Base-by-base conservation (phyloP, 306 rosid species). In the Lagenaria siceraria region DNA sequence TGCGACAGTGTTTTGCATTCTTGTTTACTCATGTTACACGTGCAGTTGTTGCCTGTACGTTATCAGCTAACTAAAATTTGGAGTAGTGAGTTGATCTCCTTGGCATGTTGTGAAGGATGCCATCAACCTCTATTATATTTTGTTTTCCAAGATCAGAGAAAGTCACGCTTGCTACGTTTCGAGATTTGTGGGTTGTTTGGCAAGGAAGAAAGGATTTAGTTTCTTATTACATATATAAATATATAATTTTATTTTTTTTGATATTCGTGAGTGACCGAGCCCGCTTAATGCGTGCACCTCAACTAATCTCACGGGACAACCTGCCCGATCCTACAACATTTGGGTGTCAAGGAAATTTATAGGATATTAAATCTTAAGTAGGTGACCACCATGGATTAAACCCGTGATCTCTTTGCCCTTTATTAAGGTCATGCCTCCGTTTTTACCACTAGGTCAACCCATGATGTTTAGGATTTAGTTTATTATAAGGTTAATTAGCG, bases 41-140 rank as follows among this genome's bases (percentile, higher is more conserved):
- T 81, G 42, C 22, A 76, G 27, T 22, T 76, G 60, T 10, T 77
- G 74, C 81, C 78, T 56, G 10, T 77, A 43, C 2, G 43, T 66
- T 5, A 40, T 81, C 38, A 66, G 80, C 8, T 10, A n/a, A 24
- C 63, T 69, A 53, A 27, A 66, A 19, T 80, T 75, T 25, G 55
- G 76, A 22, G 77, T 56, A 0, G 66, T 43, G 10, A 15, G 8
- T 6, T 43, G 8, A 8, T 66, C 40, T 4, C 73, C 77, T 58
- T 29, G 80, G 11, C 19, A 25, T 51, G 48, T 80, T 64, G 46
- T 64, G 70, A 11, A 80, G 76, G 31, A 33, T 12, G 8, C 40
- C 15, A 8, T 80, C 46, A 4, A 65, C 43, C 42, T 13, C 71
- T 70, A 18, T 21, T 33, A 49, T 5, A 10, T 31, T 1, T 77